Percentiles rank a stretch among this genome's conserved stretches.
phyloP scores from a whole-genome alignment of 2,329 filamentous ascomycete genomes.

The Fusarium decemcellulare region DNA sequence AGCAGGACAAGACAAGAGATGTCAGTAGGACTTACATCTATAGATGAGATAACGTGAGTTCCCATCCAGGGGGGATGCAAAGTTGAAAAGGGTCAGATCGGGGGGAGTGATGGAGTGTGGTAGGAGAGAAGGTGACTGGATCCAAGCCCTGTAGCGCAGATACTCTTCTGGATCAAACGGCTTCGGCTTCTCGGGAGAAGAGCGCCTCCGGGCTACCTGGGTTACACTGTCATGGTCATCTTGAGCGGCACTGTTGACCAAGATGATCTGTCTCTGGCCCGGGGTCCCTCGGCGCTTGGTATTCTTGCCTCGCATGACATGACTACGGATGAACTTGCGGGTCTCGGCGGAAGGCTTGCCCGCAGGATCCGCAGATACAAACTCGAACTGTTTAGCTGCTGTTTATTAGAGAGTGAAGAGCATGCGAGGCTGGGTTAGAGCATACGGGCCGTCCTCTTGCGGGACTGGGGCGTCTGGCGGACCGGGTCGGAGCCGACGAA shows the following conservation, averaged over 20 bases:
- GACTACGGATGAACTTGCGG: constrained; percentile 47
- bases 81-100: constrained; percentile 39
- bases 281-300: constrained; percentile 19
- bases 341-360: constrained; percentile 43
- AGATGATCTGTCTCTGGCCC: not conserved
- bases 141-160: constrained; percentile 24
- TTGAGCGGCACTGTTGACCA: not conserved
- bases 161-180: not conserved
- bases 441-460: constrained; percentile 21
- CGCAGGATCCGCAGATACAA: constrained; percentile 42
- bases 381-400: constrained; percentile 45
- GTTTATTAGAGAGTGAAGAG: not conserved
- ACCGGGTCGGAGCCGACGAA: constrained; percentile 5
- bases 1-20: not conserved
- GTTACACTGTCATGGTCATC: not conserved
- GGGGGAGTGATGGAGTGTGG: constrained; percentile 24
- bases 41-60: constrained; percentile 32
- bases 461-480: constrained; percentile 11
- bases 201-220: not conserved
- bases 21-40: constrained; percentile 17
- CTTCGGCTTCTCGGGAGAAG: not conserved
- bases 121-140: constrained; percentile 34
- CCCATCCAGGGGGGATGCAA: constrained; percentile 34
- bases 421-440: not conserved
- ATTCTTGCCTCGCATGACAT: constrained; percentile 49